These are phyloP conservation scores for Arthrinium phaeospermum DNA, from an alignment of 2,329 filamentous ascomycete genomes.

Conservation along the genomic window DNA sequence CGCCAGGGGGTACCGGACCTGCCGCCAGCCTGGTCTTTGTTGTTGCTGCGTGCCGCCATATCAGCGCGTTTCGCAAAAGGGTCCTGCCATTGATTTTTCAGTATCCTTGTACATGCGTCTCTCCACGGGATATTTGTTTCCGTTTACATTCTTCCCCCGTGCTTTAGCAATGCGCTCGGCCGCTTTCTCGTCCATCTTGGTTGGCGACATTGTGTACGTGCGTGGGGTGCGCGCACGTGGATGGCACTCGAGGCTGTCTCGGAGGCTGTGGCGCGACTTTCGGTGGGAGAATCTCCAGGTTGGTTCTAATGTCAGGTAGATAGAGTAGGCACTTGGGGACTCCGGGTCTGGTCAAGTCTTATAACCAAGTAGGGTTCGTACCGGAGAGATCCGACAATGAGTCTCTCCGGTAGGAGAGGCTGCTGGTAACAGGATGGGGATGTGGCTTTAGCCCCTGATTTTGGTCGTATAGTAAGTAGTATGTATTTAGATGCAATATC, in stretches of 20 bases:
- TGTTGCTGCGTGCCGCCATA: conserved; percentile 15
- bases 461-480: not conserved
- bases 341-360: not conserved
- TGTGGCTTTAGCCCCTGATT: not conserved
- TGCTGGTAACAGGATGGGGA: not conserved
- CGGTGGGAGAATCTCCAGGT: too few relatives aligned
- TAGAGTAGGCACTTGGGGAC: not conserved
- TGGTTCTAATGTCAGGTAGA: not conserved
- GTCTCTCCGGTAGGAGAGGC: not conserved
- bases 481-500: too few relatives aligned
- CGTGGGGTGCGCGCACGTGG: too few relatives aligned
- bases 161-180: conserved; percentile 49
- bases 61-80: conserved; percentile 32
- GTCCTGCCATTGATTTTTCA: conserved; percentile 27
- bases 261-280: too few relatives aligned
- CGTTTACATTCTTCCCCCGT: conserved; percentile 45
- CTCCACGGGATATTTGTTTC: not conserved
- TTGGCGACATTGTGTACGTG: not conserved
- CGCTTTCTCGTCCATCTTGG: conserved; percentile 47
- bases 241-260: not conserved
- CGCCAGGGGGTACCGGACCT: not conserved
- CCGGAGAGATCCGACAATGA: not conserved
- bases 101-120: not conserved
- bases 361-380: not conserved
- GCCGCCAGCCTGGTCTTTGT: not conserved